phyloP scores from a whole-genome alignment of 2,329 filamentous ascomycete genomes.

The Arthrobotrys conoides region DNA sequence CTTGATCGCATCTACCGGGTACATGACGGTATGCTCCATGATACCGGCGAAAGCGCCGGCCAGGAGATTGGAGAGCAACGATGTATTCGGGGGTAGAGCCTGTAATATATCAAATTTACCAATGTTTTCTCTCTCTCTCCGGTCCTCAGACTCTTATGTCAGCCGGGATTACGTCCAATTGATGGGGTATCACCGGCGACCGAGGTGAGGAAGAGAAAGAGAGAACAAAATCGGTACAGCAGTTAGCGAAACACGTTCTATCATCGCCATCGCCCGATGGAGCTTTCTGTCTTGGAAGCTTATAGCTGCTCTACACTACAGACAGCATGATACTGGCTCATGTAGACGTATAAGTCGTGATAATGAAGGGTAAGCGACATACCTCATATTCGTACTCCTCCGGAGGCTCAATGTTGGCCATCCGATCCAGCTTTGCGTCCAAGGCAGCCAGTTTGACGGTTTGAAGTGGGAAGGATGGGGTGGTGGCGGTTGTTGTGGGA shows the following conservation, averaged over 20 bases:
- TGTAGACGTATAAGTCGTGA: slow-evolving; percentile 1
- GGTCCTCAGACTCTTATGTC: slow-evolving; percentile 8
- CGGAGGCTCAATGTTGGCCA: slow-evolving; percentile 59
- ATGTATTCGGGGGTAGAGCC: slow-evolving; percentile 60
- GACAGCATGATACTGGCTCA: background rate
- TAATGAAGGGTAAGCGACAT: slow-evolving; percentile 1
- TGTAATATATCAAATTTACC: slow-evolving; percentile 35
- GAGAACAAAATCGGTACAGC: slow-evolving; percentile 2
- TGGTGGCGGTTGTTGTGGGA: slow-evolving; percentile 27
- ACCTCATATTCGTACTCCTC: slow-evolving; percentile 61
- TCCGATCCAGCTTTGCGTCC: slow-evolving; percentile 59
- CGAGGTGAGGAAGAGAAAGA: slow-evolving; percentile 7
- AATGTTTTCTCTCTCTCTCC: slow-evolving; percentile 3
- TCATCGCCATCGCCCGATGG: slow-evolving; percentile 15
- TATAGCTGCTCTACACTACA: slow-evolving; percentile 4
- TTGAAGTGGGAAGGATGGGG: slow-evolving; percentile 17
- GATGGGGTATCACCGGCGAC: slow-evolving; percentile 7
- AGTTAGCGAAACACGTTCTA: slow-evolving; percentile 24
- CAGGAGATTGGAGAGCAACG: slow-evolving; percentile 90
- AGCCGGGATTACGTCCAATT: slow-evolving; percentile 16
- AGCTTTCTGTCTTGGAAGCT: slow-evolving; percentile 14
- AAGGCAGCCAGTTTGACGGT: slow-evolving; percentile 61
- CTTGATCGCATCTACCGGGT: slow-evolving; percentile 97
- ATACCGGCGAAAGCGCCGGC: slow-evolving; percentile 97
- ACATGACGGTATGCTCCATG: slow-evolving; percentile 98